Base-by-base conservation (phyloP, 1,284 basidiomycete species). In the Amylostereum areolatum region DNA sequence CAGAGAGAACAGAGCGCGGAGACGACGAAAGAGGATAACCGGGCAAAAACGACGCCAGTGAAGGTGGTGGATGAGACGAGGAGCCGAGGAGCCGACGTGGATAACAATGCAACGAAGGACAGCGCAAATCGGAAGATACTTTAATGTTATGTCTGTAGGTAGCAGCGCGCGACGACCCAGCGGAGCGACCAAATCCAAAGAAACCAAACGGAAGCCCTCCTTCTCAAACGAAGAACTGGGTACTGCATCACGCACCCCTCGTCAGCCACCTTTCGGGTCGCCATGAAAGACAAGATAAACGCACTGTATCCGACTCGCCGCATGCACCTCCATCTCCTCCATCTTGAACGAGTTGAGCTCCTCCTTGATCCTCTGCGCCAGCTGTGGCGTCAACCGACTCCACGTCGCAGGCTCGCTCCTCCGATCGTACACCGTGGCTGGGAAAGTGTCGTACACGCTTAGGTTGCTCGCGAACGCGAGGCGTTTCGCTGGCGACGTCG, bases 311-410 rank as follows among this genome's bases (percentile, higher is more conserved):
- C 90, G 82, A 68, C 89, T 92, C 44, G 85, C 73, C 55, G 88
- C 85, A 68, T 97, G 94, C 53, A 97, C 92, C 63, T 93, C 91
- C 94, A 97, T 97, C 72, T 95, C 91, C 70, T 97, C 94, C 88
- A 97, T 92, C 77, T 97, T 97, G 73, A 89, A 97, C 53, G 91
- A 92, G 70, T 97, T 95, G 43, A 96, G 74, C 72, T 95, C 92
- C 69, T 95, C 92, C 76, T 97, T 97, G 69, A 97, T 97, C 56
- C 88, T 78, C 75, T 97, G 91, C 41, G 96, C 96, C 59, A 98
- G 73, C 53, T 89, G 83, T 42, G 96, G 96, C 46, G 96, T 99
- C 59, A 99, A 71, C 32, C 92, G 80, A 71, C 95, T 97, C 84
- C 94, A 97, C 24, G 96, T 98, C 43, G 94, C 95, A 29, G 92